phyloP scores from a whole-genome alignment of 345 rosid species.

The Populus alba region DNA sequence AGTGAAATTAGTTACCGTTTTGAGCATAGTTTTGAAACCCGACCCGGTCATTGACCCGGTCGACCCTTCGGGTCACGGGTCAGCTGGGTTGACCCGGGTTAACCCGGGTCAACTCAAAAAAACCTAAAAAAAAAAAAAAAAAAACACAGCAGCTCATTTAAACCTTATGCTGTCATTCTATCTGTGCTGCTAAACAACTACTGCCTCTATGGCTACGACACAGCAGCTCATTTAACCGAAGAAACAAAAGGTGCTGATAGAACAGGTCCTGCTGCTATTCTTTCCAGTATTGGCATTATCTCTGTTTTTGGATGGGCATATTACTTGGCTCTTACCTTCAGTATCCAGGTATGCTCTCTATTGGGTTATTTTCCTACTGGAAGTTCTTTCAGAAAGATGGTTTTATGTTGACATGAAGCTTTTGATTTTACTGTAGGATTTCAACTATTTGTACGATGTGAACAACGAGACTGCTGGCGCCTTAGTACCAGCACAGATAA shows the following conservation, averaged over 20 bases:
- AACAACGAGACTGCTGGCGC: slow-evolving; percentile 60
- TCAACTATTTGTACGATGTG: slow-evolving; percentile 42
- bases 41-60: too few species aligned
- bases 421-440: slow-evolving; percentile 32
- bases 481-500: slow-evolving; percentile 61
- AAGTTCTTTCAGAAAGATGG: too few species aligned
- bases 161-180: fast-evolving
- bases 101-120: too few species aligned
- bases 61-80: too few species aligned
- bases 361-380: too few species aligned
- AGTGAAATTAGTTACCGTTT: neutral
- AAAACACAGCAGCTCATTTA: fast-evolving
- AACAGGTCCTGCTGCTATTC: slow-evolving; percentile 63
- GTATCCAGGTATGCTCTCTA: slow-evolving; percentile 43
- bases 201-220: fast-evolving
- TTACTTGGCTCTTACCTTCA: slow-evolving; percentile 56
- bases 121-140: too few species aligned
- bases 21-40: too few species aligned
- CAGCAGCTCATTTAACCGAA: slow-evolving; percentile 67
- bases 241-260: slow-evolving; percentile 67
- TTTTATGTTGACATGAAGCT: too few species aligned
- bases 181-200: fast-evolving
- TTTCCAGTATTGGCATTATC: slow-evolving; percentile 56
- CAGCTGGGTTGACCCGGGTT: too few species aligned
- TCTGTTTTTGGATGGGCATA: slow-evolving; percentile 61